These are phyloP conservation scores for Diaporthe australafricana DNA, from an alignment of 2,329 filamentous ascomycete genomes.

Conservation along the genomic window DNA sequence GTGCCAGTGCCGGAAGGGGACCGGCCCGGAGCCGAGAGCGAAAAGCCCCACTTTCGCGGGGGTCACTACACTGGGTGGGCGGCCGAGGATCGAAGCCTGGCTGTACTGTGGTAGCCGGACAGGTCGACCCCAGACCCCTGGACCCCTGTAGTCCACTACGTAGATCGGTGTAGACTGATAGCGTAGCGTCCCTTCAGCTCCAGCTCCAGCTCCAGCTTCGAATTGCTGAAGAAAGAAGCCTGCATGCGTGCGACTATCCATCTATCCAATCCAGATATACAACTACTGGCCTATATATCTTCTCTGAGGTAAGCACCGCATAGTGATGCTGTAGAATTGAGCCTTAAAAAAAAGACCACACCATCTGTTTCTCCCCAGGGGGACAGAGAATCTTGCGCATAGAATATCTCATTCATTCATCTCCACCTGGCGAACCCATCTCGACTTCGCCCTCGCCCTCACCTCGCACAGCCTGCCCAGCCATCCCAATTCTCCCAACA, in stretches of 20 bases:
- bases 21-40: slow-evolving; percentile 18
- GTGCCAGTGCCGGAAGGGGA: slow-evolving; percentile 9
- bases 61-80: background rate
- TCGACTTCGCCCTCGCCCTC: background rate
- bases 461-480: slow-evolving; percentile 7
- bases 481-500: slow-evolving; percentile 19
- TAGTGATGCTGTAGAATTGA: no score
- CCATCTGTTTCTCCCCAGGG: background rate
- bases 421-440: background rate
- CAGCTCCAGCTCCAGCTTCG: background rate
- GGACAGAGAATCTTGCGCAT: background rate
- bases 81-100: background rate
- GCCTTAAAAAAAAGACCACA: no score
- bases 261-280: no score
- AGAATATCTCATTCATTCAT: background rate
- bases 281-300: no score
- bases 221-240: slow-evolving; percentile 1
- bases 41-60: background rate
- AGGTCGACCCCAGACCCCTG: background rate
- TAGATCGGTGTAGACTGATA: background rate
- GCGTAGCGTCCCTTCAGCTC: background rate
- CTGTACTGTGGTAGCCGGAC: no score
- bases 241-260: background rate
- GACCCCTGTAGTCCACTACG: background rate
- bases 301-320: no score